Base-by-base conservation (phyloP, 257 asterid genomes). In the Mentha longifolia region DNA sequence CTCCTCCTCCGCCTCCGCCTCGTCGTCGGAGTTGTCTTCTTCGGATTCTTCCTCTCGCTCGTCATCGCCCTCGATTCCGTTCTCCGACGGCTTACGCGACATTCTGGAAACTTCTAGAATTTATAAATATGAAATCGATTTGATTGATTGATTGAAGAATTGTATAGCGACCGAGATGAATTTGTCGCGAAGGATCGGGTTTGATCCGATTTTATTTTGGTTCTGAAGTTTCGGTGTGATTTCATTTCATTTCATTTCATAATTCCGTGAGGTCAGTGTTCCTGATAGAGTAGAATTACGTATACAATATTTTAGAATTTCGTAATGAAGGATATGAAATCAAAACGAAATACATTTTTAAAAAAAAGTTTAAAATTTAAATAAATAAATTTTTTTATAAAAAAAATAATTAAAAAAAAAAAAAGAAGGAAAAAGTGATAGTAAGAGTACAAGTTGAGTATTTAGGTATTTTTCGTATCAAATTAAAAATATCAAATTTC, bases 1-100 rank as follows among this genome's bases (percentile, higher is more conserved):
- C 57, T 94, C 97, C 57, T 58, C 97, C 25, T 81, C 89, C 9
- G 84, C 97, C 28, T 73, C 88, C 2, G 61, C 90, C 25, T 82
- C 86, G 6, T 81, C 88, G 9, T 84, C 92, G 15, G 88, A 88
- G 25, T 85, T 85, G 19, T 83, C 89, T 39, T 83, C 86, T 14
- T 86, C 96, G 42, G 88, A 87, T 28, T 86, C 92, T 65, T 88
- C 95, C 30, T 89, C 97, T 55, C 96, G 82, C 74, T 95, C 98
- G 67, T 95, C 98, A 81, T 89, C 98, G 60, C 98, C 97, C 70
- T 95, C 98, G 74, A 84, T 87, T 74, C 95, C 98, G 81, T 88
- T 89, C 78, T 92, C 99, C 74, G 92, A 76, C 76, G 79, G 80
- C 78, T 89, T 91, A 43, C 76, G 83, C 59, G 89, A 87, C 99